Percentiles rank a stretch among this genome's conserved stretches.
phyloP scores from a whole-genome alignment of 73 alveolate genomes.

The Paramecium caudatum region DNA sequence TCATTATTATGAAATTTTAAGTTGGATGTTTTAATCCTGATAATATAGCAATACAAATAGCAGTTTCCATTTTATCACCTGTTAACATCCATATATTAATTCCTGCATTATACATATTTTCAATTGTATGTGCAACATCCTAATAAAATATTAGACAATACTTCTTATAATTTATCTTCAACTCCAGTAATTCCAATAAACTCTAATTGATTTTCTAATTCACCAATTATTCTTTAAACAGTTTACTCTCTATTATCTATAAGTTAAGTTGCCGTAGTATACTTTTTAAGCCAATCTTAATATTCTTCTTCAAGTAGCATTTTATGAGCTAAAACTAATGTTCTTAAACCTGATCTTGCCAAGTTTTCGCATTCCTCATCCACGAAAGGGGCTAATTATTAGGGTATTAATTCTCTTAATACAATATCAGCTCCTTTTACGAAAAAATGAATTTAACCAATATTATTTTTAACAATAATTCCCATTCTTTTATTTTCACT shows the following conservation, averaged over 20 bases:
- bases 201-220: constrained; percentile 90
- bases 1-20: constrained; percentile 59
- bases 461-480: constrained; percentile 82
- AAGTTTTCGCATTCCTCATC: constrained; percentile 92
- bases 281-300: constrained; percentile 84
- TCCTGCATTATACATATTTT: constrained; percentile 91
- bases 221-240: constrained; percentile 80
- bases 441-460: constrained; percentile 84
- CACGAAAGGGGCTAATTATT: constrained; percentile 78
- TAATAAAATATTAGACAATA: not conserved
- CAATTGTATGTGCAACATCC: constrained; percentile 92
- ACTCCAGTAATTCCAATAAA: constrained; percentile 95
- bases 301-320: constrained; percentile 79
- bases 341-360: constrained; percentile 95
- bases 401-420: constrained; percentile 88
- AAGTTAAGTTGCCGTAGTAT: constrained; percentile 83
- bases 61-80: constrained; percentile 97
- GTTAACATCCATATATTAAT: constrained; percentile 96
- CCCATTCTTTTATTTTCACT: constrained; percentile 96
- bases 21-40: constrained; percentile 73
- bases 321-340: constrained; percentile 90
- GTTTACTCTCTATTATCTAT: constrained; percentile 86
- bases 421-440: constrained; percentile 97
- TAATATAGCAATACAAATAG: constrained; percentile 93
- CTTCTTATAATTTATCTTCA: constrained; percentile 94